Evolutionary conservation across 768 basidiomycete species (phyloP), one percentile per base, ranked within the genome.

Genomic region (Mycena floridula): DNA sequence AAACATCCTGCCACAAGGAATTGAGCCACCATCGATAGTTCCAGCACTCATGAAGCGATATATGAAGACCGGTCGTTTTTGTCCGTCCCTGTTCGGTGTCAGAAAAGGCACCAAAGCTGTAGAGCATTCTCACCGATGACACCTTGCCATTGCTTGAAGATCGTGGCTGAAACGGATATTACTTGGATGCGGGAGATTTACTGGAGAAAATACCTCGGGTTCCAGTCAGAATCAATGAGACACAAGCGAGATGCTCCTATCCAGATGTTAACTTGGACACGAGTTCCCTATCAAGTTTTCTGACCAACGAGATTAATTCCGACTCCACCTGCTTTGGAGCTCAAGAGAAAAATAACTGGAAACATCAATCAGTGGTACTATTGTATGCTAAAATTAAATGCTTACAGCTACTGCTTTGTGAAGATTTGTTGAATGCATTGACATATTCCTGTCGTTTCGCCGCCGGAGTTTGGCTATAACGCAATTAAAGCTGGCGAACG

Each of bases 121-220:
- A 25, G 9, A 32, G 39, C 12, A 9, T 37, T 52, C 67, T 37
- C 48, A 90, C 91, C 91, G 77, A 63, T 95, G 90, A 58, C 94
- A 95, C 40, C 95, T 80, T 42, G 93, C 95, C 95, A 98, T 98
- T 2, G 96, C 85, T 63, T 99, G 96, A 15, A 93, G 62, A 65
- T 99, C 96, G 54, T 88, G 88, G 54, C 87, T 90, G 44, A 18
- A 25, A 18, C 40, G 44, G 24, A 46, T 43, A 16, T 20, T 23
- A 44, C 27, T n/a, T 16, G 25, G n/a, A 21, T 23, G 32, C 18
- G 32, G 18, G 28, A 30, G 32, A 35, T 35, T 13, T 4, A 3
- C 4, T 15, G n/a, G n/a, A n/a, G n/a, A n/a, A 48, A 58, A 41
- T 40, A 81, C 84, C 88, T 89, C 26, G 92, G 92, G 64, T 94